Evolutionary conservation across 306 rosid genomes (phyloP).

Genomic region (Fagus crenata): DNA sequence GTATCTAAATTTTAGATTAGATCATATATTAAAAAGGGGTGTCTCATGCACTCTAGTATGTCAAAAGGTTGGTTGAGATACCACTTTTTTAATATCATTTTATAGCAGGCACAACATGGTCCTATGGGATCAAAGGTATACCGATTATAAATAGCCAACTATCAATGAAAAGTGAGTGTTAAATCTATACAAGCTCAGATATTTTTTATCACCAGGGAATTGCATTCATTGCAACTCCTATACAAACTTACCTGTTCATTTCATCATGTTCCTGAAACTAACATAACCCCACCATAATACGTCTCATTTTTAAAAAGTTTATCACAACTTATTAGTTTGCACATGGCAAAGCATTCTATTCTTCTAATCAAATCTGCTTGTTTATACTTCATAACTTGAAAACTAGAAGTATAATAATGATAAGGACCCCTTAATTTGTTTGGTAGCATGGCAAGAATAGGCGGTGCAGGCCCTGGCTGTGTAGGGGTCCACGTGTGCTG

Average conservation of each 20-base stretch:
- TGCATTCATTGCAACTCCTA: not conserved
- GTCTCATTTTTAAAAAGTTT: not conserved
- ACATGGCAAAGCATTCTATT: not conserved
- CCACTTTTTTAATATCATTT: too few species aligned
- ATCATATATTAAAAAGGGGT: too few species aligned
- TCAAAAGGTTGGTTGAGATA: too few species aligned
- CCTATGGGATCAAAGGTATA: too few species aligned
- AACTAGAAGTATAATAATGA: constrained; percentile 30
- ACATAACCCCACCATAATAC: not conserved
- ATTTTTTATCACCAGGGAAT: too few species aligned
- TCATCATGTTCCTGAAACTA: not conserved
- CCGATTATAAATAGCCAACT: too few species aligned
- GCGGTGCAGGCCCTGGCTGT: constrained; percentile 37
- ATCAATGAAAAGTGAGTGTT: too few species aligned
- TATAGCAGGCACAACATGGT: too few species aligned
- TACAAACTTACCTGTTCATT: not conserved
- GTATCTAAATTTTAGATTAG: too few species aligned
- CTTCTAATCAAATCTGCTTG: not conserved
- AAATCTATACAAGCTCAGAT: too few species aligned
- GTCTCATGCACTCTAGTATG: too few species aligned
- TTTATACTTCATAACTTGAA: not conserved
- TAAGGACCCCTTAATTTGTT: constrained; percentile 28
- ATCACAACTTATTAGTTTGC: constrained; percentile 1
- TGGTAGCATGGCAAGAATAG: constrained; percentile 47
- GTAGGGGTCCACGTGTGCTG: constrained; percentile 58